These are phyloP conservation scores for Blastobotrys americana DNA, from an alignment of 805 yeast genomes.

Conservation along the genomic window DNA sequence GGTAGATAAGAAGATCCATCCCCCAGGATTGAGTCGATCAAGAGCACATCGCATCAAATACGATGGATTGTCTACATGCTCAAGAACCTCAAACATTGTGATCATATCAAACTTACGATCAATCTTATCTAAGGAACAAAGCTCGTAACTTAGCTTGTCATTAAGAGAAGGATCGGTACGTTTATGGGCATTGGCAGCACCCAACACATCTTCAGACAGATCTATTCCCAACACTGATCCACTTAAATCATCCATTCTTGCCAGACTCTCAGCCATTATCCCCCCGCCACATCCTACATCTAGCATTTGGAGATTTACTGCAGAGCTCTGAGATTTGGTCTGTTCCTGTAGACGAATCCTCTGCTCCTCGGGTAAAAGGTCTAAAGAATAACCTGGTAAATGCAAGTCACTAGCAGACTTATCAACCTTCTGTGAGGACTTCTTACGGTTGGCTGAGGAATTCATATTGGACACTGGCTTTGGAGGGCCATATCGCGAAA, in stretches of 20 bases:
- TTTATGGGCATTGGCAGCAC: conserved; percentile 69
- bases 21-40: conserved; percentile 64
- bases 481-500: conserved; percentile 44
- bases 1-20: conserved; percentile 81
- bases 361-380: conserved; percentile 49
- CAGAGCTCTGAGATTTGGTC: conserved; percentile 25
- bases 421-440: neutral
- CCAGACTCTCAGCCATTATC: conserved; percentile 76
- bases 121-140: conserved; percentile 56
- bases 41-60: conserved; percentile 64
- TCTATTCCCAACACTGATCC: conserved; percentile 73
- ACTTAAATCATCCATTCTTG: conserved; percentile 56
- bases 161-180: conserved; percentile 55
- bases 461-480: neutral
- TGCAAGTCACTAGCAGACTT: conserved; percentile 21
- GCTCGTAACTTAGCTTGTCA: conserved; percentile 50
- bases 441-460: neutral
- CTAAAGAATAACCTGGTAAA: conserved; percentile 70
- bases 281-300: conserved; percentile 99
- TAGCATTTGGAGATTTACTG: conserved; percentile 46
- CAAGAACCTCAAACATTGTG: conserved; percentile 90
- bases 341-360: conserved; percentile 7
- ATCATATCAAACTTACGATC: conserved; percentile 60
- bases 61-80: conserved; percentile 85
- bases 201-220: conserved; percentile 71